These are phyloP conservation scores for Catunica adiposa DNA, from an alignment of 2,329 filamentous ascomycete genomes.

Conservation along the genomic window DNA sequence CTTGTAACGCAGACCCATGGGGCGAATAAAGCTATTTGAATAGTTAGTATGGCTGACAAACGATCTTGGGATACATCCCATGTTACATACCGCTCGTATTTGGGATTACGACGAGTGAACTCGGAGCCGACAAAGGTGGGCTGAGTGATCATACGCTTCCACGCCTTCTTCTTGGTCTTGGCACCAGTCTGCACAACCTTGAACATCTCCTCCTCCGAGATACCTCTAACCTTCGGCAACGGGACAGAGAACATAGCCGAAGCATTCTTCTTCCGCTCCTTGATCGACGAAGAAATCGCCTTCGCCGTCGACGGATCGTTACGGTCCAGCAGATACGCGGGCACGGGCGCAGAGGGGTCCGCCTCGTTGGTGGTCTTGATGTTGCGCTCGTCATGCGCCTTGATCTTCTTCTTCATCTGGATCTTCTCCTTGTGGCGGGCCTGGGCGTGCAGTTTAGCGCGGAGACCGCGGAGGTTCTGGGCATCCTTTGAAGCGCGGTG, in stretches of 20 bases:
- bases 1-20: constrained; percentile 35
- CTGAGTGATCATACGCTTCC: constrained; percentile 54
- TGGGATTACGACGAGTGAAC: constrained; percentile 78
- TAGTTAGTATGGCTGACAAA: constrained; percentile 32
- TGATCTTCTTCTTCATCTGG: constrained; percentile 90
- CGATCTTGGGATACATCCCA: no score
- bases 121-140: constrained; percentile 65
- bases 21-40: constrained; percentile 30
- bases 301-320: constrained; percentile 41
- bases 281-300: constrained; percentile 70
- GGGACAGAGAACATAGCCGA: constrained; percentile 81
- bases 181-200: constrained; percentile 91
- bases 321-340: constrained; percentile 89
- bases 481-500: constrained; percentile 81
- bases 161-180: constrained; percentile 74
- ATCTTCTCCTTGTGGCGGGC: constrained; percentile 96
- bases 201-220: constrained; percentile 95
- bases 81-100: constrained; percentile 37
- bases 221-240: constrained; percentile 82
- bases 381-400: constrained; percentile 87
- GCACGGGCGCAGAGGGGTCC: constrained; percentile 65
- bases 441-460: constrained; percentile 86
- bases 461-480: constrained; percentile 79
- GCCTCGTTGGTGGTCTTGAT: constrained; percentile 75
- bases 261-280: constrained; percentile 63